phyloP scores from a whole-genome alignment of 768 basidiomycete species.

The Russula abietina region DNA sequence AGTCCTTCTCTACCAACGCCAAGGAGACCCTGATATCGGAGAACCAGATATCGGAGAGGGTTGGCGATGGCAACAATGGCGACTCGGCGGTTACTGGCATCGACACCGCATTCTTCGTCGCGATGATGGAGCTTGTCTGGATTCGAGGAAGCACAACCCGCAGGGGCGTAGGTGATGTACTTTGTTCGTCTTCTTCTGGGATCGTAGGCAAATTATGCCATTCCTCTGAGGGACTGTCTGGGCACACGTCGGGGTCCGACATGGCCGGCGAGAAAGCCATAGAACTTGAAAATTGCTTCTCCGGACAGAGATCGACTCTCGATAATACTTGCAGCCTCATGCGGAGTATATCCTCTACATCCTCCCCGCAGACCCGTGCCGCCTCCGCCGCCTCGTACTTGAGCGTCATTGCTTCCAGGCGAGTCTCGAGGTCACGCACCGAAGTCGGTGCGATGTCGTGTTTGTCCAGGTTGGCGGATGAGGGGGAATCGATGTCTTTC shows the following conservation, averaged over 20 bases:
- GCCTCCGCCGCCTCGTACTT: constrained; percentile 24
- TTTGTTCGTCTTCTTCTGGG: constrained; percentile 15
- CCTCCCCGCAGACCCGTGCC: constrained; percentile 22
- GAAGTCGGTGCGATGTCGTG: not conserved
- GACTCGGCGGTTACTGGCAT: not conserved
- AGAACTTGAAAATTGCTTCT: not conserved
- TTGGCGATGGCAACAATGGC: constrained; percentile 14
- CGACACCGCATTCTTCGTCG: not conserved
- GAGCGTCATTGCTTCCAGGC: constrained; percentile 21
- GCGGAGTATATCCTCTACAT: constrained; percentile 21
- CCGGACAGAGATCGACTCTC: not conserved
- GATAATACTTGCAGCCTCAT: constrained; percentile 6
- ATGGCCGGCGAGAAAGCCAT: not conserved
- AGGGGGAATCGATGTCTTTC: constrained; percentile 5
- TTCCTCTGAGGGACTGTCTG: constrained; percentile 1
- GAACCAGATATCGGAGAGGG: constrained; percentile 24
- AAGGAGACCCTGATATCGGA: constrained; percentile 9
- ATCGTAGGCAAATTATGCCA: constrained; percentile 1
- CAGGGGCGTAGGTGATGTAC: not conserved
- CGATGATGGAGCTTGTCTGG: not conserved
- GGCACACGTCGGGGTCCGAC: not conserved
- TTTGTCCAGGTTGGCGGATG: not conserved
- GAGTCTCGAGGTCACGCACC: constrained; percentile 3
- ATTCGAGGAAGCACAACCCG: constrained; percentile 5
- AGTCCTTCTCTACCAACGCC: constrained; percentile 3